Percentiles rank a stretch among this genome's conserved stretches.
phyloP scores from a whole-genome alignment of 2,329 filamentous ascomycete species.

The Trichoderma sp. region DNA sequence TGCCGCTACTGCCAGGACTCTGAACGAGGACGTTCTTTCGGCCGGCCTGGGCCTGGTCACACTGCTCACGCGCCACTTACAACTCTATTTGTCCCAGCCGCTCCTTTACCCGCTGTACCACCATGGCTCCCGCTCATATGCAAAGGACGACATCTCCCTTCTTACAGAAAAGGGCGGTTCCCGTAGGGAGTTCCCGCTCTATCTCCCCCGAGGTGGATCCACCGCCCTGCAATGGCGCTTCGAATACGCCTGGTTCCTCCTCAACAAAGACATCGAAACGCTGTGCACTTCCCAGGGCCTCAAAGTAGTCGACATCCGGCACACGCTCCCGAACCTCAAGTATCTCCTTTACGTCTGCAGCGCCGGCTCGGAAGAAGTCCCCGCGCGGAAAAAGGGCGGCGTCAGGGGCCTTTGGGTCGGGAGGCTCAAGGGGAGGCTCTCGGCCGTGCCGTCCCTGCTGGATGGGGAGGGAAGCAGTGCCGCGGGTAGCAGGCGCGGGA shows the following conservation, averaged over 20 bases:
- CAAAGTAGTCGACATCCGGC: constrained; percentile 83
- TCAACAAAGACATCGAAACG: constrained; percentile 90
- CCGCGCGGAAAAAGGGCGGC: constrained; percentile 62
- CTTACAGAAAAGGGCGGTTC: constrained; percentile 50
- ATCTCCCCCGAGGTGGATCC: constrained; percentile 62
- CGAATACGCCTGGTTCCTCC: constrained; percentile 93
- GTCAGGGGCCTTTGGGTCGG: constrained; percentile 60
- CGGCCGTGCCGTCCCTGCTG: constrained; percentile 33
- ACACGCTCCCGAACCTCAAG: constrained; percentile 91
- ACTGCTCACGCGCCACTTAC: constrained; percentile 72
- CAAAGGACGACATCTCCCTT: constrained; percentile 72
- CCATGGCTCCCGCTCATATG: constrained; percentile 72
- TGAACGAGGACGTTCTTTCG: constrained; percentile 71
- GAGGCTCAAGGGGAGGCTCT: constrained; percentile 43
- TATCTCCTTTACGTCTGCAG: constrained; percentile 89
- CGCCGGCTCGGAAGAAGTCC: constrained; percentile 68
- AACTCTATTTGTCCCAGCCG: constrained; percentile 77
- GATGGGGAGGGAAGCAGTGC: constrained; percentile 41
- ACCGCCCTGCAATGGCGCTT: constrained; percentile 79
- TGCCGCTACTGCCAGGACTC: constrained; percentile 42
- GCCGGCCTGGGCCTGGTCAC: constrained; percentile 81
- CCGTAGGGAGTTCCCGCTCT: constrained; percentile 77
- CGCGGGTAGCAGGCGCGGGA: constrained; percentile 46
- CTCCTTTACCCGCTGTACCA: constrained; percentile 78
- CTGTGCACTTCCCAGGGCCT: constrained; percentile 67